Evolutionary conservation across 768 basidiomycete species (phyloP).

Genomic region (Suillus cothurnatus): DNA sequence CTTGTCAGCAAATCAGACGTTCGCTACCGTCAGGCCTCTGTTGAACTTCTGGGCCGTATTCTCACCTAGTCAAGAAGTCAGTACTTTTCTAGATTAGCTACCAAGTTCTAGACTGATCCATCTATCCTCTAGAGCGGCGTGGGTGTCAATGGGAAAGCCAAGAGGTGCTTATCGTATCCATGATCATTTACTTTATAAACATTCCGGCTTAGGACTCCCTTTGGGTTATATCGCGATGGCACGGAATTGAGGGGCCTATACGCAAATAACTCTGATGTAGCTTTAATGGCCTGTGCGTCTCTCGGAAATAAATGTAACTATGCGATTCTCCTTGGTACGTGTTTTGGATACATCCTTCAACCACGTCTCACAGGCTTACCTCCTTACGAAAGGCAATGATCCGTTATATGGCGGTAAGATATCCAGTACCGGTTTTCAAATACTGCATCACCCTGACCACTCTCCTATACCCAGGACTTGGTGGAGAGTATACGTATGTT

Average conservation of each 20-base stretch:
- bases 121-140: slow-evolving; percentile 55
- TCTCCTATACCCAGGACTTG: slow-evolving; percentile 52
- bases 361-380: neutral
- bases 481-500: slow-evolving; percentile 76
- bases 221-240: slow-evolving; percentile 76
- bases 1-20: slow-evolving; percentile 73
- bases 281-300: slow-evolving; percentile 66
- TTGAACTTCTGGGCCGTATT: slow-evolving; percentile 85
- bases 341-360: neutral
- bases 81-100: slow-evolving; percentile 7
- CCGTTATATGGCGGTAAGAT: slow-evolving; percentile 73
- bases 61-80: slow-evolving; percentile 71
- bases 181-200: slow-evolving; percentile 6
- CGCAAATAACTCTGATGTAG: slow-evolving; percentile 66
- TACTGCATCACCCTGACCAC: neutral
- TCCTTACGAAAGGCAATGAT: slow-evolving; percentile 60
- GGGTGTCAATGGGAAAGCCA: slow-evolving; percentile 66
- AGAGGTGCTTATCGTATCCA: slow-evolving; percentile 49
- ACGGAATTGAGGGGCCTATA: slow-evolving; percentile 77
- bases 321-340: slow-evolving; percentile 70
- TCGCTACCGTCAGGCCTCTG: slow-evolving; percentile 72
- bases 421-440: neutral
- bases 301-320: slow-evolving; percentile 70
- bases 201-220: slow-evolving; percentile 55
- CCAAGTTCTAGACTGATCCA: neutral